phyloP scores from a whole-genome alignment of 805 yeast species.

The Wickerhamiella azymoides region DNA sequence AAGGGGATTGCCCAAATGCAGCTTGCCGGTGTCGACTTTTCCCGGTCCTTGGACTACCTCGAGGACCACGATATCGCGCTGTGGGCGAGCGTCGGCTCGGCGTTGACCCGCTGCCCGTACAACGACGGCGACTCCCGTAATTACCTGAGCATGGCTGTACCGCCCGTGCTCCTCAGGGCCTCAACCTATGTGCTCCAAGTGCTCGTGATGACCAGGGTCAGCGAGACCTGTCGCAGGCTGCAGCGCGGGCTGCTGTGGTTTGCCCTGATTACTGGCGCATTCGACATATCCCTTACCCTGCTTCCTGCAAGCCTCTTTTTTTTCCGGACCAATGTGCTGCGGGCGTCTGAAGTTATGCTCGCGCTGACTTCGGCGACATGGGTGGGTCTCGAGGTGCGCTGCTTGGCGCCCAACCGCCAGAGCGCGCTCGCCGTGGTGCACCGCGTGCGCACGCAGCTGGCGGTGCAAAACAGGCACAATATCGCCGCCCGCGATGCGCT shows the following conservation, averaged over 20 bases:
- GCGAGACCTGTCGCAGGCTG: too few species aligned
- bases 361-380: background rate
- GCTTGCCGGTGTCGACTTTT: background rate
- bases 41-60: background rate
- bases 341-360: background rate
- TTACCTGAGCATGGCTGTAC: background rate
- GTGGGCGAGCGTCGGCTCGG: background rate
- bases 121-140: background rate
- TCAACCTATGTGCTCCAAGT: background rate
- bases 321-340: background rate
- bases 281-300: too few species aligned
- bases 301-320: background rate
- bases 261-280: too few species aligned
- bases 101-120: background rate
- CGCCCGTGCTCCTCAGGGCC: background rate
- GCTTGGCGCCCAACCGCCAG: constrained; percentile 1
- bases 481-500: background rate
- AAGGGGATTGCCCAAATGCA: background rate
- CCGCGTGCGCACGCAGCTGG: background rate
- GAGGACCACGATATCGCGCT: background rate
- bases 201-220: background rate
- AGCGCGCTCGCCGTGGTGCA: background rate
- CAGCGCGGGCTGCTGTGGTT: too few species aligned
- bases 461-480: background rate
- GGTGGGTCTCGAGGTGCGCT: background rate